Conservation (phyloP, 495 filamentous ascomycete species). For the Geoglossum glabrum region DNA sequence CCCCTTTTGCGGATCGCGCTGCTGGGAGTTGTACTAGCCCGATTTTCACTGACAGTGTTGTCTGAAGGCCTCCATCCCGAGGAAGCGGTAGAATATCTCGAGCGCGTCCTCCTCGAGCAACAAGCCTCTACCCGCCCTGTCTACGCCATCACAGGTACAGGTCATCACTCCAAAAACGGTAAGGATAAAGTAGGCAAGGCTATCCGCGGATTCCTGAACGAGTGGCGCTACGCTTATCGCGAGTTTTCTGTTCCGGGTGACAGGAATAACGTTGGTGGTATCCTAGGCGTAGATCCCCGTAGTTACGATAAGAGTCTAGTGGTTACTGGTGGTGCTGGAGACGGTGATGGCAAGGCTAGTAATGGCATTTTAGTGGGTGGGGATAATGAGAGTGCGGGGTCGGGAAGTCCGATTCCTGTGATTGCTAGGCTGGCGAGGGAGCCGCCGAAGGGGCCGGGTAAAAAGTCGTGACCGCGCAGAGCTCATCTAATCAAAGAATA, state of each 20-base stretch:
- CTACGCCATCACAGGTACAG: slow-evolving; percentile 91
- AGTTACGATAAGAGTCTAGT: slow-evolving; percentile 62
- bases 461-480: neutral
- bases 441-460: slow-evolving; percentile 5
- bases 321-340: slow-evolving; percentile 19
- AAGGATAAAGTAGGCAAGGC: slow-evolving; percentile 98
- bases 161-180: slow-evolving; percentile 94
- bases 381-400: slow-evolving; percentile 15
- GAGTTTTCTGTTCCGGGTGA: slow-evolving; percentile 94
- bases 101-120: slow-evolving; percentile 68
- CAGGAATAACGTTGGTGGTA: slow-evolving; percentile 73
- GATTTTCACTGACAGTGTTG: neutral
- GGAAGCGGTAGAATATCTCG: slow-evolving; percentile 88
- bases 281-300: slow-evolving; percentile 78
- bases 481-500: neutral
- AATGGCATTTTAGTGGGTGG: slow-evolving; percentile 7
- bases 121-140: slow-evolving; percentile 32
- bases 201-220: slow-evolving; percentile 72
- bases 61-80: slow-evolving; percentile 62
- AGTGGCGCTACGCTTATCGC: slow-evolving; percentile 87
- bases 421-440: slow-evolving; percentile 33
- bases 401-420: slow-evolving; percentile 27
- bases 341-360: slow-evolving; percentile 5
- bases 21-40: neutral
- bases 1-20: neutral